A percentile compares a stretch with the other conserved stretches of the same genome.
phyloP scores from a whole-genome alignment of 352 stramenopile genomes.

The Thalassiosira hispida region DNA sequence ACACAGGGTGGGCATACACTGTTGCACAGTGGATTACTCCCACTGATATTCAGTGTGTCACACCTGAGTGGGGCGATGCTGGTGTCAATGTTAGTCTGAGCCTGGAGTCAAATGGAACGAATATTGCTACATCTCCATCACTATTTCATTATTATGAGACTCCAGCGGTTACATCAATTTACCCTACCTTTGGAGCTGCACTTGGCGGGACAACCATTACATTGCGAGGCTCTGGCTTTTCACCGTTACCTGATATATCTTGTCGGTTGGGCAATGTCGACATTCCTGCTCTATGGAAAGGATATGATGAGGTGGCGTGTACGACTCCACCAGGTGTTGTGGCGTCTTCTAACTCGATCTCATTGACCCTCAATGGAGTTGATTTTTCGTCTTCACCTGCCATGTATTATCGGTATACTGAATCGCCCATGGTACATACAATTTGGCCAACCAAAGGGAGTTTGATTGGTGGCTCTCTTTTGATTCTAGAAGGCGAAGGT shows the following conservation, averaged over 20 bases:
- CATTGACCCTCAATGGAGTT: conserved; percentile 48
- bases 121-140: conserved; percentile 19
- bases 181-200: conserved; percentile 36
- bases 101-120: conserved; percentile 22
- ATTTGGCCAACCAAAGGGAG: conserved; percentile 42
- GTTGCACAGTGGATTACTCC: conserved; percentile 44
- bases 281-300: conserved; percentile 25
- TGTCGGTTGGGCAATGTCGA: conserved; percentile 43
- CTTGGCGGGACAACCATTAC: conserved; percentile 48
- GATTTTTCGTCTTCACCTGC: conserved; percentile 30
- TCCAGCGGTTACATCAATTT: conserved; percentile 42
- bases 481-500: conserved; percentile 35
- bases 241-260: conserved; percentile 17
- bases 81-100: conserved; percentile 13
- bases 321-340: conserved; percentile 31
- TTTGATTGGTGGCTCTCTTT: conserved; percentile 21
- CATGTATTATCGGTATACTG: conserved; percentile 44
- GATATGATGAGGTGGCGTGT: conserved; percentile 27
- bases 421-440: conserved; percentile 29
- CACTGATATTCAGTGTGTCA: conserved; percentile 25
- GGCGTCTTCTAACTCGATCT: conserved; percentile 18
- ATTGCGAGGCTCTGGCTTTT: conserved; percentile 40
- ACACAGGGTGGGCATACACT: neutral
- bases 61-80: conserved; percentile 20
- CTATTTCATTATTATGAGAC: conserved; percentile 41